Evolutionary conservation across 2,329 filamentous ascomycete genomes (phyloP), one percentile per base, ranked within the genome.

Genomic region (Mollisiaceae sp.): DNA sequence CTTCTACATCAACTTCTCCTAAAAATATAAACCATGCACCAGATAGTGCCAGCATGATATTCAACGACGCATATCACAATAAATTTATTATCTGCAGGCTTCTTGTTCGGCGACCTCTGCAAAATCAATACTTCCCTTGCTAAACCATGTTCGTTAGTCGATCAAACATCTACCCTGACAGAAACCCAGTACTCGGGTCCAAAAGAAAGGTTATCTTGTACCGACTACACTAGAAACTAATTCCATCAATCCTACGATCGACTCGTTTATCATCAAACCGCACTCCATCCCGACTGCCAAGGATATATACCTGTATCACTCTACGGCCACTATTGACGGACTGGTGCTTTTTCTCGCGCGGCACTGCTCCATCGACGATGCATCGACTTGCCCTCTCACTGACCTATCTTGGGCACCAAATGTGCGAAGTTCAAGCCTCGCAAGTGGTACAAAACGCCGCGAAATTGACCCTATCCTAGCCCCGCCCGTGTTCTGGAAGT

Each of bases 201-300:
- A 54, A 54, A 54, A 54, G 24, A 54, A 54, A 54, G 50, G 32
- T 54, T 54, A 35, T 43, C 45, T 50, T 27, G 20, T 20, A 50
- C n/a, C 50, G 18, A 18, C 50, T 47, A 18, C 38, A 41, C 12
- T 9, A 41, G 38, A 9, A 50, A 22, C 50, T 54, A 54, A 35
- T 54, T 54, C 32, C 8, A 54, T 54, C 50, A 27, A 54, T 24
- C 50, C 24, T 24, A 54, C 32, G 50, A 54, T 54, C 50, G 50
- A 32, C 50, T 54, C 50, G 32, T 15, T 54, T 11, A 47, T 47
- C 43, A 47, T 18, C 15, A 47, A 47, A 9, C 43, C n/a, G 43
- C 24, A 54, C 24, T 15, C 14, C 24, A 54, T 54, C 50, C 50
- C 4, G 8, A 20, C 8, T 20, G 45, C 45, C 15, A 43, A 43